phyloP scores from a whole-genome alignment of 352 stramenopile genomes.

The Plasmopara viticola region DNA sequence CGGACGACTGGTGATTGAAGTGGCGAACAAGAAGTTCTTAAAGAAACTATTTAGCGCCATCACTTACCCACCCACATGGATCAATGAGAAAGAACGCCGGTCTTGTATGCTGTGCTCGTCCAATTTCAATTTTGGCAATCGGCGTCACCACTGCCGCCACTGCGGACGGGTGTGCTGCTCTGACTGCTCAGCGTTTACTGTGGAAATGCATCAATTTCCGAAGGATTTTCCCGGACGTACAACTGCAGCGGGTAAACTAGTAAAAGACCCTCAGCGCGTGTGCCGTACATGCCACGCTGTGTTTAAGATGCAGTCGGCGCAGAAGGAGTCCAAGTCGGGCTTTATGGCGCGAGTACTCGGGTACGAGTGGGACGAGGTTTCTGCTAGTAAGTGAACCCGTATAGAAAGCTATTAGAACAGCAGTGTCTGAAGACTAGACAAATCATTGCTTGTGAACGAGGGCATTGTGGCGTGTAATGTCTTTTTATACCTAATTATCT shows the following conservation, averaged over 20 bases:
- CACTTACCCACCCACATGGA: conserved; percentile 64
- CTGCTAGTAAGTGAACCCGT: conserved; percentile 28
- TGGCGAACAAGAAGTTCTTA: conserved; percentile 73
- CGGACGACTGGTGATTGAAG: conserved; percentile 67
- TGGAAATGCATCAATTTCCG: conserved; percentile 80
- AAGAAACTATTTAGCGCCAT: conserved; percentile 82
- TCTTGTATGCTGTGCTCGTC: conserved; percentile 68
- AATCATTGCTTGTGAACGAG: neutral
- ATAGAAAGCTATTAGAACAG: neutral
- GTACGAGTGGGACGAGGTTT: conserved; percentile 84
- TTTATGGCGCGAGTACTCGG: conserved; percentile 78
- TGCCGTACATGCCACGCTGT: conserved; percentile 78
- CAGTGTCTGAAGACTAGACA: neutral
- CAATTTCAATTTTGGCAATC: conserved; percentile 74
- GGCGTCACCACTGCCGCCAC: conserved; percentile 81
- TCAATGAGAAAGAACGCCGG: conserved; percentile 67
- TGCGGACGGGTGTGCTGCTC: conserved; percentile 81
- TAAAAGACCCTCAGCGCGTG: conserved; percentile 77
- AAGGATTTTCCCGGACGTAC: conserved; percentile 74
- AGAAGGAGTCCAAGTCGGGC: conserved; percentile 81
- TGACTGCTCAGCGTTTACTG: conserved; percentile 69
- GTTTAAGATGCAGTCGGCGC: conserved; percentile 77
- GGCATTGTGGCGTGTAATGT: neutral
- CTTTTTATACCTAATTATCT: neutral
- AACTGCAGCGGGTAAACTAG: conserved; percentile 52